Conservation (phyloP, 1,284 basidiomycete genomes). For the Apiotrichum mycotoxinovorans region DNA sequence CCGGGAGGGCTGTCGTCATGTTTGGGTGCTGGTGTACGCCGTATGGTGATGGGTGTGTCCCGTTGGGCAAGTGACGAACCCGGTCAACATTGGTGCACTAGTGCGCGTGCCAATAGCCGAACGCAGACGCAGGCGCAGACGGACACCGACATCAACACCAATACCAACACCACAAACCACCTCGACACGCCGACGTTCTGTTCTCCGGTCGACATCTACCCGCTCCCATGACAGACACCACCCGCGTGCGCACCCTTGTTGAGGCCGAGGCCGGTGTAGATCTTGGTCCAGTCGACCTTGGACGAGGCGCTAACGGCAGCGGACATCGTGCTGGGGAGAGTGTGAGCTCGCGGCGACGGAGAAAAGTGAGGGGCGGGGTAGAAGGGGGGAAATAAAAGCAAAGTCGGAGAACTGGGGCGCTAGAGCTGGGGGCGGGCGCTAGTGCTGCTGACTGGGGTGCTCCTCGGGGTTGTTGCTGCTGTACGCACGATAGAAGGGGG, state of each 20-base stretch:
- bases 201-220: too few relatives aligned
- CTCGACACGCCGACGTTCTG: not conserved
- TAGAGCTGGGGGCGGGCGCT: not conserved
- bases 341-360: not conserved
- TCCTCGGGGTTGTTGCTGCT: not conserved
- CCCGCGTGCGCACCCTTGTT: slow-evolving; percentile 67
- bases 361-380: slow-evolving; percentile 1
- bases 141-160: too few relatives aligned
- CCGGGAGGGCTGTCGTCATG: too few relatives aligned
- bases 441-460: not conserved
- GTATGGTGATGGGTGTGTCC: too few relatives aligned
- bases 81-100: too few relatives aligned
- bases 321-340: slow-evolving; percentile 14
- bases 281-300: slow-evolving; percentile 72
- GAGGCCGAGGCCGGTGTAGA: slow-evolving; percentile 84
- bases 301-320: slow-evolving; percentile 19
- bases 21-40: too few relatives aligned
- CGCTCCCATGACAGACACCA: too few relatives aligned
- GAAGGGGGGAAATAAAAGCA: slow-evolving; percentile 3
- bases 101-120: too few relatives aligned
- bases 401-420: not conserved
- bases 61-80: too few relatives aligned
- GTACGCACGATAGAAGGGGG: slow-evolving; percentile 5
- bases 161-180: too few relatives aligned
- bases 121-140: too few relatives aligned